Evolutionary conservation across 208 protist genomes (phyloP).

Genomic region (Trypanosoma avium): DNA sequence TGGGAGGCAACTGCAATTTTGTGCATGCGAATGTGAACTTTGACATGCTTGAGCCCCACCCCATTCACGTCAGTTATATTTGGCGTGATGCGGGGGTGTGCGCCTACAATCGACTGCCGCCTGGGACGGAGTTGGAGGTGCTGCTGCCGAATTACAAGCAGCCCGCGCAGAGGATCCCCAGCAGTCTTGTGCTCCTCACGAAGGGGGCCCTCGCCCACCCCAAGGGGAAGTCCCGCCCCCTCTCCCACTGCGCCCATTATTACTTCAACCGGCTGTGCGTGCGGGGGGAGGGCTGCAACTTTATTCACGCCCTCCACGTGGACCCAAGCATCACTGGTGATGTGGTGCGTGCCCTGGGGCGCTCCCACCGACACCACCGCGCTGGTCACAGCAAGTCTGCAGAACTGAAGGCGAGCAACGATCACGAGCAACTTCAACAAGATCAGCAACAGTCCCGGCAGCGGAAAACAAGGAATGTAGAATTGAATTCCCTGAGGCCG

Average conservation of each 20-base stretch:
- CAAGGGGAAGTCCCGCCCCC: slow-evolving; percentile 25
- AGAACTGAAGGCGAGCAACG: not conserved
- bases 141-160: slow-evolving; percentile 63
- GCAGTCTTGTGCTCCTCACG: slow-evolving; percentile 61
- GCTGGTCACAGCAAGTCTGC: slow-evolving; percentile 9
- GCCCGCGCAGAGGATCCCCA: slow-evolving; percentile 45
- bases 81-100: slow-evolving; percentile 54
- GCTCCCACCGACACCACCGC: slow-evolving; percentile 31
- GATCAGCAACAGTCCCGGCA: not conserved
- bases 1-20: slow-evolving; percentile 69
- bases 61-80: slow-evolving; percentile 84
- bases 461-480: not conserved
- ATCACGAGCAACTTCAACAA: not conserved
- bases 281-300: slow-evolving; percentile 71
- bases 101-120: slow-evolving; percentile 56
- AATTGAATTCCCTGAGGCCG: not conserved
- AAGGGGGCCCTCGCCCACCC: slow-evolving; percentile 42
- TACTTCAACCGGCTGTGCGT: slow-evolving; percentile 88
- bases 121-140: slow-evolving; percentile 49
- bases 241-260: slow-evolving; percentile 85
- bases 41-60: slow-evolving; percentile 26
- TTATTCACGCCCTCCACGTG: slow-evolving; percentile 76
- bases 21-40: slow-evolving; percentile 66
- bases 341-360: slow-evolving; percentile 55
- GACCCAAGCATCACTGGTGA: slow-evolving; percentile 63